Evolutionary conservation across 75 land plant species (phyloP), one percentile per base, ranked within the genome.

Genomic region (Cupressus sempervirens): DNA sequence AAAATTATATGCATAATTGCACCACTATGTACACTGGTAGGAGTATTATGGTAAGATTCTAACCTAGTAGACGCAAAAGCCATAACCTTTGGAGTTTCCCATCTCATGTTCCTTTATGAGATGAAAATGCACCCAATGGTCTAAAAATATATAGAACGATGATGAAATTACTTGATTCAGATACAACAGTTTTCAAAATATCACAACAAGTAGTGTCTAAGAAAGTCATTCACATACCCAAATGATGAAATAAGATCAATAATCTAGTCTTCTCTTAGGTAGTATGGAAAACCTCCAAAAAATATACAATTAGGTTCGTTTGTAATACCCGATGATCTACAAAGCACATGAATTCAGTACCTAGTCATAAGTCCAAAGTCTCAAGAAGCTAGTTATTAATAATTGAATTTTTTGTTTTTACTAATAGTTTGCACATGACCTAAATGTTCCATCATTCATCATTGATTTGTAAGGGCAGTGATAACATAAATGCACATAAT

Each of bases 81-180:
- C 99, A 93, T 97, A 97, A 45, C 99, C 98, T 89, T 97, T 97
- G 20, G 99, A 96, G 83, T 97, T 97, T 45, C 99, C 99, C 0
- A 98, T 96, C 36, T 97, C 99, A 52, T 98, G 90, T 79, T 97
- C 99, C 81, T 94, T 95, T 13, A 97, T 98, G 46, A 97, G 92
- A 86, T 96, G 96, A 91, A n/a, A 97, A 97, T 11, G 98, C 99
- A 34, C 95, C 94, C 80, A 97, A 89, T 23, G 96, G 95, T 11
- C 91, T 86, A 76, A 3, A 89, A 72, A 72, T 30, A 72, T 6
- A 32, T 23, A 32, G 74, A 72, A 72, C 32, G 74, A 32, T 32
- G 74, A 72, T 10, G 15, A 72, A 23, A 7, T 32, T 32, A 30
- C 74, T 72, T 30, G n/a, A 32, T 72, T 72, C 12, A 72, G 15